Base-by-base conservation (phyloP, 257 asterid genomes). In the Primulina huaijiensis region DNA sequence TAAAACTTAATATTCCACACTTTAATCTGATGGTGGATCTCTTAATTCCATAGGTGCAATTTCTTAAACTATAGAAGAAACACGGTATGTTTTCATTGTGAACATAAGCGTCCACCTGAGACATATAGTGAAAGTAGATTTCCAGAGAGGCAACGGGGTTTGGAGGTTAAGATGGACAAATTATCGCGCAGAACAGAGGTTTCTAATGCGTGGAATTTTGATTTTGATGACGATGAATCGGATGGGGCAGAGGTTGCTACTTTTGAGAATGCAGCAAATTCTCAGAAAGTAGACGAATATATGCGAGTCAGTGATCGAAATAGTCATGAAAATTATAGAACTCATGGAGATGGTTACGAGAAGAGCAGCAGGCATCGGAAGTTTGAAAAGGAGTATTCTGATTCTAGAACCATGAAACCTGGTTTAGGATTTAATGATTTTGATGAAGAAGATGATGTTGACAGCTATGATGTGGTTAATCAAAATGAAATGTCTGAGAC, bases 191-290 rank as follows among this genome's bases (percentile, higher is more conserved):
- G 87, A 74, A 80, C 79, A 46, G 89, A 83, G 71, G 77, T 92
- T 73, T 77, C 99, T 56, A 83, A 81, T 72, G 95, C 97, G 30
- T 93, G 99, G 97, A 93, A 93, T 77, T 93, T 93, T 67, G 95
- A 93, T 78, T 93, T 93, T 77, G 99, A 93, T 62, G 99, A 93
- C 71, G 84, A 93, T 74, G 99, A 90, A 76, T 93, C 99, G 14
- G 99, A 90, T 79, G 99, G 99, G 43, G 97, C 99, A 30, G 99
- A 90, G 73, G 88, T 93, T 73, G 96, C 97, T 76, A 80, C 96
- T 52, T 93, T 93, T 57, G 99, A 93, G 84, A 68, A 80, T 83
- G 99, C 96, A 70, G 99, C 50, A 0, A 38, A 93, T 87, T 84
- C 97, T 67, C 79, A 25, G 70, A 89, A 74, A 79, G 62, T 68